These are phyloP conservation scores for Darksidea phi DNA, from an alignment of 495 filamentous ascomycete genomes.

Conservation along the genomic window DNA sequence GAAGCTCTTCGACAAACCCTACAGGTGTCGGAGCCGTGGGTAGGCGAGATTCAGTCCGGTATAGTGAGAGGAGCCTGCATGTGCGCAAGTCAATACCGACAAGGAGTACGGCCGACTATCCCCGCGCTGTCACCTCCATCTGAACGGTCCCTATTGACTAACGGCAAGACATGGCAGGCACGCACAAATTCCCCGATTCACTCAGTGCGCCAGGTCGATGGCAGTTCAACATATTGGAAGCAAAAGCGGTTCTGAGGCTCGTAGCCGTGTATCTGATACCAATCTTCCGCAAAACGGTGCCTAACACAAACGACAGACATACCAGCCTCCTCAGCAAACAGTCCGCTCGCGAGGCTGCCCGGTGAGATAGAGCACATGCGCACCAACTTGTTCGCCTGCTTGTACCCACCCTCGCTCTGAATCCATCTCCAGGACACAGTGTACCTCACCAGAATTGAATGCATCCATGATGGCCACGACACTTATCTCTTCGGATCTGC, in stretches of 20 bases:
- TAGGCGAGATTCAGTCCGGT: too few relatives aligned
- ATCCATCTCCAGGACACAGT: constrained; percentile 19
- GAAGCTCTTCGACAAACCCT: too few relatives aligned
- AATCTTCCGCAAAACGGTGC: constrained; percentile 29
- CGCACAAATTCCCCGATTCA: neutral
- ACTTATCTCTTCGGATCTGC: neutral
- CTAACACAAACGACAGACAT: constrained; percentile 32
- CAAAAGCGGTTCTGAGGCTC: constrained; percentile 20
- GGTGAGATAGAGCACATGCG: constrained; percentile 31
- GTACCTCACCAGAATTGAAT: constrained; percentile 26
- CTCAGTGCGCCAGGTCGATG: too few relatives aligned
- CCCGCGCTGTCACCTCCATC: too few relatives aligned
- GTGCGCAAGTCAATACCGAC: too few relatives aligned
- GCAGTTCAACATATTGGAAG: too few relatives aligned
- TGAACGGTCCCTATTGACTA: too few relatives aligned
- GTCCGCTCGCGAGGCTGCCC: constrained; percentile 21
- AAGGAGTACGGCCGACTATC: too few relatives aligned
- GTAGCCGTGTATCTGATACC: constrained; percentile 27
- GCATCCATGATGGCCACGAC: constrained; percentile 37
- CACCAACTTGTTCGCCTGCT: neutral
- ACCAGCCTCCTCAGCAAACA: constrained; percentile 19
- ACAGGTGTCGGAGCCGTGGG: too few relatives aligned
- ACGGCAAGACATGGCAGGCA: neutral
- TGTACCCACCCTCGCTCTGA: constrained; percentile 15
- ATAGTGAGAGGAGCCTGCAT: too few relatives aligned